A percentile compares a stretch with the other conserved stretches of the same genome.
phyloP scores from a whole-genome alignment of 768 basidiomycete species.

The Phanerochaete carnosa region DNA sequence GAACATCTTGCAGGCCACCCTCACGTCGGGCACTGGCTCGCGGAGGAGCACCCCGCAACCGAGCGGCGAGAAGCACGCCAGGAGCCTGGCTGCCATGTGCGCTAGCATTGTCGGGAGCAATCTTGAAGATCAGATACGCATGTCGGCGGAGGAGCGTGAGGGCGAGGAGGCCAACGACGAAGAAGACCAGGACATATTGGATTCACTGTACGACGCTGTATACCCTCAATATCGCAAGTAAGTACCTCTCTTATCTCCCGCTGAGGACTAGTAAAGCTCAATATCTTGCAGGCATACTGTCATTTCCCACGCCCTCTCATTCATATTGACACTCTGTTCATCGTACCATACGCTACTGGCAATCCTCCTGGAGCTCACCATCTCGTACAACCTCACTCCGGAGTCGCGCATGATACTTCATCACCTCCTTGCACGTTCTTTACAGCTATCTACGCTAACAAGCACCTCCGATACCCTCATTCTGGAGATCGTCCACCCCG shows the following conservation, averaged over 20 bases:
- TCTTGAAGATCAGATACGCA: conserved; percentile 33
- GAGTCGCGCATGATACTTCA: conserved; percentile 44
- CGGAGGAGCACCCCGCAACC: background rate
- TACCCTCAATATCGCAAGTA: conserved; percentile 53
- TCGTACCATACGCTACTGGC: conserved; percentile 47
- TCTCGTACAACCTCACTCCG: conserved; percentile 37
- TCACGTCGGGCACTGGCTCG: conserved; percentile 8
- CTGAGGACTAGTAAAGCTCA: background rate
- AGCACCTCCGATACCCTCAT: background rate
- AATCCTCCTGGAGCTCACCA: conserved; percentile 47
- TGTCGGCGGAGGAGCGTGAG: conserved; percentile 21
- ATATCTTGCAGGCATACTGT: conserved; percentile 40
- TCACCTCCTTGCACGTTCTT: conserved; percentile 31
- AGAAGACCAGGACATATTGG: conserved; percentile 25
- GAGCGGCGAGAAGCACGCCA: background rate
- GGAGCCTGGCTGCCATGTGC: conserved; percentile 45
- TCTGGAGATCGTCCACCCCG: conserved; percentile 35
- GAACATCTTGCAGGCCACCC: conserved; percentile 42
- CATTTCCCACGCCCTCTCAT: conserved; percentile 48
- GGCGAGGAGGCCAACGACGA: conserved; percentile 17
- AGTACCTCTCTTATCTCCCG: conserved; percentile 8
- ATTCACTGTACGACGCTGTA: conserved; percentile 49
- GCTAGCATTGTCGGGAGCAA: conserved; percentile 44
- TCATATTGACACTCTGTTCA: conserved; percentile 43
- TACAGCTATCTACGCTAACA: conserved; percentile 18